A percentile compares a stretch with the other conserved stretches of the same genome.
phyloP scores from a whole-genome alignment of 1,284 basidiomycete genomes.

The Tetrapyrgos nigripes region DNA sequence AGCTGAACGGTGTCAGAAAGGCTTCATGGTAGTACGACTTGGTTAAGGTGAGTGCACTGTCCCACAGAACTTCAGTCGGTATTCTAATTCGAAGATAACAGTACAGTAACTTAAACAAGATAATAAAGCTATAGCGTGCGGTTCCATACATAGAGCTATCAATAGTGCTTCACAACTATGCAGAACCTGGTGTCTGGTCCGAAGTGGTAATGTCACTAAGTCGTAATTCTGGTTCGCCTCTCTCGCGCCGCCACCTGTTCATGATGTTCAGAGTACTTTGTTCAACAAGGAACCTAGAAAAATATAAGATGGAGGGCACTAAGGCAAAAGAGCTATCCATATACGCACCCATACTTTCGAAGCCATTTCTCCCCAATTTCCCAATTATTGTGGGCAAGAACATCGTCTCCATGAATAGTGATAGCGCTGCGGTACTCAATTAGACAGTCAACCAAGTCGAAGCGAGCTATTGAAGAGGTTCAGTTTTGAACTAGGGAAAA shows the following conservation, averaged over 20 bases:
- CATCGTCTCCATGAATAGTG: conserved; percentile 87
- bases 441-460: conserved; percentile 78
- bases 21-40: conserved; percentile 78
- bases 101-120: neutral
- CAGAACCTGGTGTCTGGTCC: conserved; percentile 43
- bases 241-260: conserved; percentile 80
- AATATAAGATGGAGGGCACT: neutral
- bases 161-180: conserved; percentile 14
- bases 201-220: conserved; percentile 59
- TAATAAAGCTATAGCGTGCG: neutral
- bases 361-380: conserved; percentile 87
- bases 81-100: neutral
- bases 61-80: neutral
- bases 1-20: conserved; percentile 88
- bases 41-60: conserved; percentile 2
- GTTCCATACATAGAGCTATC: neutral
- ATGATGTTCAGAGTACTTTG: conserved; percentile 63
- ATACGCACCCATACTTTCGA: conserved; percentile 75
- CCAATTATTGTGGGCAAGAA: conserved; percentile 88
- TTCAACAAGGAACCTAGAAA: conserved; percentile 72
- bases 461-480: conserved; percentile 58
- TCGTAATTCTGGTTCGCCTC: conserved; percentile 70
- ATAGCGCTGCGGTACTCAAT: conserved; percentile 71
- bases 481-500: conserved; percentile 28
- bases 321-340: conserved; percentile 1